Base-by-base conservation (phyloP, 345 rosid species). In the Xanthoceras sorbifolium region DNA sequence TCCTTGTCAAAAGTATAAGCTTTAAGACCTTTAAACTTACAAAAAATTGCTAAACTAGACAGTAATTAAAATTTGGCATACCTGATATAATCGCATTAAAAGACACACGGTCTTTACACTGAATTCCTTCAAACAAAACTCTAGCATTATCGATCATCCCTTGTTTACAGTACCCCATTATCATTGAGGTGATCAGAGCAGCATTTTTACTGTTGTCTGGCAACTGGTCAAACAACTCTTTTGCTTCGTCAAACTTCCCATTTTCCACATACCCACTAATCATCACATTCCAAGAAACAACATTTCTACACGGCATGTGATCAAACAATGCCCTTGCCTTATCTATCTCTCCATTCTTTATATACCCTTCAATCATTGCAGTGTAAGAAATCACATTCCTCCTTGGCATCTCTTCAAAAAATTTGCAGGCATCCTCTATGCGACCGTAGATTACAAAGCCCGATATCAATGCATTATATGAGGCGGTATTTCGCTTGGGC, bases 341-440 rank as follows among this genome's bases (percentile, higher is more conserved):
- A 31, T 76, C 86, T 32, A 79, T 67, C 48, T 85, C 88, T 42
- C 80, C 82, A 40, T 29, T 57, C 81, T 79, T 87, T 73, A 82
- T 74, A 73, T 73, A 80, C 55, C 88, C 90, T 12, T 85, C 84
- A 68, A 87, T 80, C 86, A 87, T 82, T 44, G 84, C 79, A 7
- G 88, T 87, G 79, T 83, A 87, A 15, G 90, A 85, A 23, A 87
- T 76, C 61, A 85, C 85, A 54, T 85, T 83, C 76, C 71, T 85
- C 18, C 63, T 72, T 0, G 85, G 82, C 85, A 83, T 80, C 68
- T 72, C 83, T 14, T 50, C 46, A 44, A 87, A 87, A 44, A 87
- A 34, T 72, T 57, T 69, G 63, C 36, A 76, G 29, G 91, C 91
- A 31, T 68, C 76, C 31, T 57, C 60, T n/a, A 87, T 4, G 32